A percentile compares a stretch with the other conserved stretches of the same genome.
These are phyloP conservation scores for Neonectria ditissima DNA, from an alignment of 2,329 filamentous ascomycete species.

Conservation along the genomic window DNA sequence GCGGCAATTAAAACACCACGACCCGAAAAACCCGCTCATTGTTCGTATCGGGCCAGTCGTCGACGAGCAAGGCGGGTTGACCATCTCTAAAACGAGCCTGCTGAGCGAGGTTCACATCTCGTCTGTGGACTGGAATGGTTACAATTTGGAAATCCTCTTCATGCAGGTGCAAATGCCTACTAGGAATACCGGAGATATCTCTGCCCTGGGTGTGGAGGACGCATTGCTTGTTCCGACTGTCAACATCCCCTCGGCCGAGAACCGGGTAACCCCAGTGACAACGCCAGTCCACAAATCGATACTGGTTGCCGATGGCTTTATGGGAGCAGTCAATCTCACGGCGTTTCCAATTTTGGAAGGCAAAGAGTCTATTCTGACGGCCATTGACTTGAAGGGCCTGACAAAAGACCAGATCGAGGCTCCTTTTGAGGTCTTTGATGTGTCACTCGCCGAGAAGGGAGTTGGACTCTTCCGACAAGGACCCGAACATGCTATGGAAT, in stretches of 20 bases:
- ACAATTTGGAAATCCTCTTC: constrained; percentile 74
- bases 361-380: constrained; percentile 61
- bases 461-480: constrained; percentile 76
- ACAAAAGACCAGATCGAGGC: constrained; percentile 51
- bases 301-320: constrained; percentile 78
- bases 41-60: constrained; percentile 63
- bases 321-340: constrained; percentile 70
- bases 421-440: constrained; percentile 71
- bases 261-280: constrained; percentile 73
- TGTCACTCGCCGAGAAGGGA: constrained; percentile 70
- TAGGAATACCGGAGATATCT: constrained; percentile 47
- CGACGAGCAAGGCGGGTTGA: constrained; percentile 46
- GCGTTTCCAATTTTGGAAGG: constrained; percentile 55
- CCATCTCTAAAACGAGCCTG: constrained; percentile 50
- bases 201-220: constrained; percentile 65
- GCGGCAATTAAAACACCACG: constrained; percentile 65
- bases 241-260: constrained; percentile 74
- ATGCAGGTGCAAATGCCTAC: constrained; percentile 61
- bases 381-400: constrained; percentile 68
- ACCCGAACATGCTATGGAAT: constrained; percentile 75
- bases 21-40: constrained; percentile 68
- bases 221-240: constrained; percentile 80
- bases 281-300: constrained; percentile 88
- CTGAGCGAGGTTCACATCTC: constrained; percentile 72
- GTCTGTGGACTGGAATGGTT: constrained; percentile 69